Conservation (phyloP, 2,329 filamentous ascomycete species). For the Talaromyces sp. region DNA sequence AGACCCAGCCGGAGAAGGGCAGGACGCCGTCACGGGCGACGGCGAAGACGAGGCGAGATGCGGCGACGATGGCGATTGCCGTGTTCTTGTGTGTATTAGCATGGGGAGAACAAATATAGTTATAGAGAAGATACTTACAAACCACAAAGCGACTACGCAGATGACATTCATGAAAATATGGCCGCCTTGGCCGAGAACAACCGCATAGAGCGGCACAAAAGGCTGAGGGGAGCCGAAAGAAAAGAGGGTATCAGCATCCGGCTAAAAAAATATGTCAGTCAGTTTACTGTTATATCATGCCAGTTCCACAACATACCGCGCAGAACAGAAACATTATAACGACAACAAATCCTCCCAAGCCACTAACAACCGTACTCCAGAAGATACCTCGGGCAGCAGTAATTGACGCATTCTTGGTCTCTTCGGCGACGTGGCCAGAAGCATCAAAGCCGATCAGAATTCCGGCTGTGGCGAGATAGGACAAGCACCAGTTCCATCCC, state of each 20-base stretch:
- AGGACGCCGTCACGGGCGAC: slow-evolving; percentile 58
- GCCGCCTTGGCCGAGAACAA: slow-evolving; percentile 51
- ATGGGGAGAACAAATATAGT: background rate
- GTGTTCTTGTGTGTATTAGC: slow-evolving; percentile 42
- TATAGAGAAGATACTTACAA: slow-evolving; percentile 36
- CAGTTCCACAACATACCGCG: slow-evolving; percentile 33
- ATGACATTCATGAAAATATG: slow-evolving; percentile 60
- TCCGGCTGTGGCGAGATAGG: slow-evolving; percentile 56
- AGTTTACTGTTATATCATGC: background rate
- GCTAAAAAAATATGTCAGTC: slow-evolving; percentile 29
- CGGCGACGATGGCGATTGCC: slow-evolving; percentile 55
- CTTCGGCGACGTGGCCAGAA: slow-evolving; percentile 57
- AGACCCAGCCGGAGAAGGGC: slow-evolving; percentile 56
- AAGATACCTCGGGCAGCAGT: slow-evolving; percentile 57
- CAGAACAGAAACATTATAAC: slow-evolving; percentile 59
- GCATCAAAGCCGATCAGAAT: slow-evolving; percentile 59
- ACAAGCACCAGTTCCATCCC: slow-evolving; percentile 61
- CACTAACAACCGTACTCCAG: slow-evolving; percentile 55
- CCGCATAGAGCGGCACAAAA: slow-evolving; percentile 55
- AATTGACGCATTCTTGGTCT: slow-evolving; percentile 54
- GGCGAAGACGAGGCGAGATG: slow-evolving; percentile 58
- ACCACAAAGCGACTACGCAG: slow-evolving; percentile 47
- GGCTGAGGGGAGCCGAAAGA: slow-evolving; percentile 52
- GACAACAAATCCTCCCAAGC: slow-evolving; percentile 50
- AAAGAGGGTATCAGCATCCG: slow-evolving; percentile 50